These are phyloP conservation scores for Fusarium bactridioides DNA, from an alignment of 2,329 filamentous ascomycete genomes.

Conservation along the genomic window DNA sequence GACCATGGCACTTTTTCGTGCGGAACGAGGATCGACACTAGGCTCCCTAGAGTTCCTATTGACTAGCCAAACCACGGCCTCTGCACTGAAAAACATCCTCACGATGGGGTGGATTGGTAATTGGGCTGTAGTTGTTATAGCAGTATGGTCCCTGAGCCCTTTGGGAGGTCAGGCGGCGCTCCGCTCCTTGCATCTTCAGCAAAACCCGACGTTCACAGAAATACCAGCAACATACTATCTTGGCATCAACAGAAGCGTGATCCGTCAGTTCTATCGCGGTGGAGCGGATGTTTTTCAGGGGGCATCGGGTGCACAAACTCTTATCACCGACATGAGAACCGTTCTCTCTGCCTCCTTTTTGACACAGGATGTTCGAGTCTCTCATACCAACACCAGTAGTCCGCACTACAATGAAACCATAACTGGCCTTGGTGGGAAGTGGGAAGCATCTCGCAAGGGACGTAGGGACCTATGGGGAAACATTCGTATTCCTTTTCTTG, in stretches of 20 bases:
- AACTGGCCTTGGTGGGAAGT: accelerated
- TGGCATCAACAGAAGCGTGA: neutral
- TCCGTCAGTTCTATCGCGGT: too few species aligned
- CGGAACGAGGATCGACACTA: neutral
- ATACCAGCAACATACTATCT: neutral
- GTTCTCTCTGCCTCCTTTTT: neutral
- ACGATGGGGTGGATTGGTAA: neutral
- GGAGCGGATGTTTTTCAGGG: too few species aligned
- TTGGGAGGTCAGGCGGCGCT: neutral
- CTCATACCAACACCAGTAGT: neutral
- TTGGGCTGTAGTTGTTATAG: neutral
- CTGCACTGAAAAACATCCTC: neutral
- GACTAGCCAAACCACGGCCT: neutral
- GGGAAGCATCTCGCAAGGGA: neutral
- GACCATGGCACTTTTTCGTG: neutral
- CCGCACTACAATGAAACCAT: neutral
- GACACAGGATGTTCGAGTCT: neutral
- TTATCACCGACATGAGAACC: neutral
- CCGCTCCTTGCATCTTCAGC: neutral
- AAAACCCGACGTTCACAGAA: accelerated
- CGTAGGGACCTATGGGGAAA: neutral
- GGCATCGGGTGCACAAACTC: too few species aligned
- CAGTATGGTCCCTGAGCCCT: neutral
- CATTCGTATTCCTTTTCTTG: neutral
- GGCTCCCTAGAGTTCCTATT: neutral